Percentiles rank a stretch among this genome's conserved stretches.
Evolutionary conservation across 164 flowering plant genomes (phyloP).

Genomic region (Macadamia integrifolia): DNA sequence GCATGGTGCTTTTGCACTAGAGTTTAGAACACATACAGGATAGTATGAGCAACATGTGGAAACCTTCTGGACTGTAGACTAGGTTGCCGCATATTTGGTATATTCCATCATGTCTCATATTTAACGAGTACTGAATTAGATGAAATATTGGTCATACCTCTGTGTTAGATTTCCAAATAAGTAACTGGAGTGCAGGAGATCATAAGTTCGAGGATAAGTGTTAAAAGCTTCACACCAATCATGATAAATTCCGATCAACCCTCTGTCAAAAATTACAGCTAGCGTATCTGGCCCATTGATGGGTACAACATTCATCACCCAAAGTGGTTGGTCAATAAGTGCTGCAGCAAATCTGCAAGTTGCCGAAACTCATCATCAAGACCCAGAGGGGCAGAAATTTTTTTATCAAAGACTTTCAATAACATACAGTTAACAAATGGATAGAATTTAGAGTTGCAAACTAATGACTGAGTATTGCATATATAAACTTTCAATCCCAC

Average conservation of each 20-base stretch:
- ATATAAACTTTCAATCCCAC: too few relatives aligned
- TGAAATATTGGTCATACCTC: constrained; percentile 38
- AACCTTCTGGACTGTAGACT: too few relatives aligned
- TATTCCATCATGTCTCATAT: neutral
- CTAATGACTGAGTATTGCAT: neutral
- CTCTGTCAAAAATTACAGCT: constrained; percentile 67
- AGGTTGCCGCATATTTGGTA: too few relatives aligned
- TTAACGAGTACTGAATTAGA: neutral
- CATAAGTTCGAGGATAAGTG: constrained; percentile 88
- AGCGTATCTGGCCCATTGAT: constrained; percentile 62
- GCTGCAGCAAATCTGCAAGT: constrained; percentile 85
- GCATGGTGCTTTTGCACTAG: too few relatives aligned
- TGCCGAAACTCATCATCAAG: constrained; percentile 1
- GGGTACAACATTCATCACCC: constrained; percentile 91
- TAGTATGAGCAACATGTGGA: too few relatives aligned
- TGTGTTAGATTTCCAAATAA: constrained; percentile 48
- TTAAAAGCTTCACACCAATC: constrained; percentile 90
- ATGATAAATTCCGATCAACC: constrained; percentile 80
- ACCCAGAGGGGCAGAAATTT: too few relatives aligned
- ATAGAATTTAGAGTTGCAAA: neutral
- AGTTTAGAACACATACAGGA: too few relatives aligned
- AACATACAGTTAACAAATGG: neutral
- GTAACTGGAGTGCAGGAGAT: constrained; percentile 74
- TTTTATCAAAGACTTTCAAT: too few relatives aligned
- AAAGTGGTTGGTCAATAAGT: constrained; percentile 51